Evolutionary conservation across 108 stramenopile species (phyloP), one percentile per base, ranked within the genome.

Genomic region (Nitzschia inconspicua): DNA sequence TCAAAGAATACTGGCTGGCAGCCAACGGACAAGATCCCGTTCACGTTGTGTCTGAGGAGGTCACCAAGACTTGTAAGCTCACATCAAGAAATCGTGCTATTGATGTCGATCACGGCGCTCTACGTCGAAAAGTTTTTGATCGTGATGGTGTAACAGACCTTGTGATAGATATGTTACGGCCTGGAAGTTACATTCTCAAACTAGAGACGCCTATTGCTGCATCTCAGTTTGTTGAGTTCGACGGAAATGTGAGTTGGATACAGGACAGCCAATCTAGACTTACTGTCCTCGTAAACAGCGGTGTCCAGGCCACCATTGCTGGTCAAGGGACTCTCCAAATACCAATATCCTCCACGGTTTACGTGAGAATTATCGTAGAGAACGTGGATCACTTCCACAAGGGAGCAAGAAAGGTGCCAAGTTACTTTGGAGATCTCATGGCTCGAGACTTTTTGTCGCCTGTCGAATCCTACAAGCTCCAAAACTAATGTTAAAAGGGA

Each of bases 341-440:
- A 22, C 34, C 13, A 54, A 18, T 63, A 11, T 22, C 18, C 13
- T 23, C 28, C 14, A 60, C 63, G 7, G 48, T 74, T 3, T 48
- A 69, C 11, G 30, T 84, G 3, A 47, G 84, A 52, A 55, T 85
- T 4, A 76, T 85, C 60, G 47, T 76, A 10, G 84, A 85, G 35
- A 63, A 80, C 50, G 63, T 77, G 10, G 80, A 85, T 31, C 55
- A 39, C 5, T 69, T 81, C 56, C 77, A 81, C 44, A 44, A 66
- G 32, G 72, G 72, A 8, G 77, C 65, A 13, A 24, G 41, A 19
- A 43, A 72, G 36, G 39, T 37, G 4, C 31, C 36, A 24, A 73
- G 61, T 9, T 73, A 78, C 49, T 85, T 76, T 68, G 79, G 71
- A 2, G 52, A 69, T 26, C 28, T 70, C 5, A 77, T 85, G 84